Percentiles rank a stretch among this genome's conserved stretches.
Conservation (phyloP, 2,329 filamentous ascomycete genomes). For the Fusarium hostae region DNA sequence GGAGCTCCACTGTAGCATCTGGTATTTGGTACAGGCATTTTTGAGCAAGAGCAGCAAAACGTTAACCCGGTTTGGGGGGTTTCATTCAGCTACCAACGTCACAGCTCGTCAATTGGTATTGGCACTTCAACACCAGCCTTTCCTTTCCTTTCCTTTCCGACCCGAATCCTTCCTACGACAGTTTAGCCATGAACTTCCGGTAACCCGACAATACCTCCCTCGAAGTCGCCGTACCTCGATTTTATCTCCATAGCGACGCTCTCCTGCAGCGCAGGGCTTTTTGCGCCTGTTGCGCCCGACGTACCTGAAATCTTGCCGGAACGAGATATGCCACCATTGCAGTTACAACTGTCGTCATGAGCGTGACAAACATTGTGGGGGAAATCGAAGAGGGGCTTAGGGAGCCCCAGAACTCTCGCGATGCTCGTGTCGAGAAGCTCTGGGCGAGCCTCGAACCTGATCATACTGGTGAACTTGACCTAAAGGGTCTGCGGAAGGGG, state of each 20-base stretch:
- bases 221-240: conserved; percentile 13
- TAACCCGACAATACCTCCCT: conserved; percentile 25
- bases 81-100: conserved; percentile 36
- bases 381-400: conserved; percentile 72
- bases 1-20: conserved; percentile 23
- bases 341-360: conserved; percentile 47
- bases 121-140: conserved; percentile 32
- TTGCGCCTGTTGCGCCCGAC: conserved; percentile 24
- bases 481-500: conserved; percentile 85
- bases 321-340: conserved; percentile 50
- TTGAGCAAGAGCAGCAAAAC: conserved; percentile 24
- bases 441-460: conserved; percentile 86
- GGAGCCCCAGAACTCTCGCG: conserved; percentile 81
- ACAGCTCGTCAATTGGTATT: conserved; percentile 39
- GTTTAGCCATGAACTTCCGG: conserved; percentile 38
- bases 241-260: conserved; percentile 7
- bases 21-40: conserved; percentile 23
- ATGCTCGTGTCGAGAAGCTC: conserved; percentile 83
- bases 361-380: conserved; percentile 60
- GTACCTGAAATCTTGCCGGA: conserved; percentile 28
- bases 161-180: conserved; percentile 6
- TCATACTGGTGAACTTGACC: conserved; percentile 81
- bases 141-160: conserved; percentile 23
- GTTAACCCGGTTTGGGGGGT: conserved; percentile 32
- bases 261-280: conserved; percentile 19